Base-by-base conservation (phyloP, 345 rosid species). In the Schrenkiella parvula region DNA sequence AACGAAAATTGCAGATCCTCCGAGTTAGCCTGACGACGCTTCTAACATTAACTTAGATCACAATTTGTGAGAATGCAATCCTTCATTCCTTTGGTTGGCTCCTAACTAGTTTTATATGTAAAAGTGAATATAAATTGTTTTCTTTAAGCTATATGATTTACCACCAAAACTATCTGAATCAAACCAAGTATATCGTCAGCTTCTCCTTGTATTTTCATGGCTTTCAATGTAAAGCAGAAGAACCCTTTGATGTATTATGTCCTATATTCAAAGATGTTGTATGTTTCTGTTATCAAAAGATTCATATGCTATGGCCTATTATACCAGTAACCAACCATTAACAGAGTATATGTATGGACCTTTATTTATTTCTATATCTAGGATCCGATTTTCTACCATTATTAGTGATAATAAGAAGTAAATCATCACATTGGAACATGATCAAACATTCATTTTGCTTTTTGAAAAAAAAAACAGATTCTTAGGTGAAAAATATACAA, bases 51-150 rank as follows among this genome's bases (percentile, higher is more conserved):
- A 12, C 5, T 12, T 52, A 32, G 47, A 41, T 55, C 6, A 28
- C 59, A 28, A 28, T n/a, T 4, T 68, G 54, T 68, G 64, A 54
- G 53, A 42, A 68, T 28, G 64, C 31, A 68, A 15, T 39, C 13
- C 29, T 55, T 70, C n/a, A 31, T 12, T 38, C 8, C 43, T 42
- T 70, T 47, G 6, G 22, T 38, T 52, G 1, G 63, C 26, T 63
- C 55, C 19, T 53, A 51, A 34, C 21, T 63, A 42, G 55, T 23
- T 72, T 55, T 41, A 22, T 3, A 41, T 60, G 46, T 37, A 47
- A n/a, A n/a, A 59, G 29, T 48, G 21, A 38, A 21, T 64, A 17
- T 46, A 19, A 6, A 12, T 26, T 38, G 10, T 18, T 23, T 58
- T 46, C 26, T 47, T 7, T 35, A 6, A 22, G 37, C 12, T 31